These are phyloP conservation scores for Didymella sp. DNA, from an alignment of 2,329 filamentous ascomycete genomes.

Conservation along the genomic window DNA sequence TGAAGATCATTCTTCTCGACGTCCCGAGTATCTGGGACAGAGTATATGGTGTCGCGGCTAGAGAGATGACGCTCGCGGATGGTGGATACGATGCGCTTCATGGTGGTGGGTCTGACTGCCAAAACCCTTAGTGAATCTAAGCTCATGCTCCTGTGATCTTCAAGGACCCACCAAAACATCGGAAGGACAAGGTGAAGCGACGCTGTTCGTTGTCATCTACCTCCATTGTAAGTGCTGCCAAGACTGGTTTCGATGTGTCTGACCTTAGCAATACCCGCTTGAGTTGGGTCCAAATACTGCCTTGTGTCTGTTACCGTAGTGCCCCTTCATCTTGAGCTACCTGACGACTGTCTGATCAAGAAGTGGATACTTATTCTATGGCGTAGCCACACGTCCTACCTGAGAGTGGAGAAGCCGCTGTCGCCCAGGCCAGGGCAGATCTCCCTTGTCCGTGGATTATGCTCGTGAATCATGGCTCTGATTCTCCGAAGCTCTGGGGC, in stretches of 20 bases:
- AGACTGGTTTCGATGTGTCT: not conserved
- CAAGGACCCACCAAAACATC: not conserved
- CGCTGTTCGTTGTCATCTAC: not conserved
- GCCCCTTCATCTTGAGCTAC: conserved; percentile 4
- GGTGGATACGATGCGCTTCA: conserved; percentile 10
- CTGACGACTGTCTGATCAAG: conserved; percentile 2
- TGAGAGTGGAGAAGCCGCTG: not conserved
- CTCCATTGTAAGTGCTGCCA: not conserved
- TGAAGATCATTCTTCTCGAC: conserved; percentile 5
- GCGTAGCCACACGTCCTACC: not conserved
- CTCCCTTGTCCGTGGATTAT: conserved; percentile 4
- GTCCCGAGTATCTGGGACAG: conserved; percentile 3
- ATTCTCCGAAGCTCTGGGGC: conserved; percentile 14
- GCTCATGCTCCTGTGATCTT: conserved; percentile 10
- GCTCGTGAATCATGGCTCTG: not conserved
- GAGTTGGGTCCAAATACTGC: conserved; percentile 2
- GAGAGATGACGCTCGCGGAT: conserved; percentile 4
- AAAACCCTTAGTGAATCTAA: conserved; percentile 8
- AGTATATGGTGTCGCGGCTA: conserved; percentile 14
- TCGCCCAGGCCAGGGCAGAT: not conserved
- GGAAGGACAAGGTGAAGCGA: conserved; percentile 6
- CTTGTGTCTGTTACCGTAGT: not conserved
- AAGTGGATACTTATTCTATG: conserved; percentile 1
- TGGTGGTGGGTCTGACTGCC: conserved; percentile 15
- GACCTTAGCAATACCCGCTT: not conserved